Evolutionary conservation across 2,329 filamentous ascomycete genomes (phyloP).

Genomic region (Cercospora sp.): DNA sequence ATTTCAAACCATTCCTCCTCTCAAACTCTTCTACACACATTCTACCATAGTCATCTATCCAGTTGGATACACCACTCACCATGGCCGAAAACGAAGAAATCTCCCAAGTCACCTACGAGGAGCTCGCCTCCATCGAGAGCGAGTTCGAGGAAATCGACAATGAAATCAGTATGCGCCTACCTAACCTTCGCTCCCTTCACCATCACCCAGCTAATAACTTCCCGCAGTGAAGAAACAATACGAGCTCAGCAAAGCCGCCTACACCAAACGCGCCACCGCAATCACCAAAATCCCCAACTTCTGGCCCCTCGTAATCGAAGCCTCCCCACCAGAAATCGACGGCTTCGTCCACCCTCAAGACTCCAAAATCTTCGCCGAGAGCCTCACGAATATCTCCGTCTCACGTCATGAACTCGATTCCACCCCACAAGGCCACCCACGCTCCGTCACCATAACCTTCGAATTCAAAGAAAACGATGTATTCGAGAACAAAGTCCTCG

Average conservation of each 20-base stretch:
- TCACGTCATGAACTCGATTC: slow-evolving; percentile 74
- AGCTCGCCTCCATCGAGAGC: slow-evolving; percentile 75
- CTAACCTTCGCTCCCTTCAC: background rate
- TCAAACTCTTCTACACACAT: background rate
- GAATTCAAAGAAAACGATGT: slow-evolving; percentile 79
- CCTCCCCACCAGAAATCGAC: slow-evolving; percentile 81
- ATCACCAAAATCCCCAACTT: slow-evolving; percentile 78
- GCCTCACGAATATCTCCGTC: slow-evolving; percentile 69
- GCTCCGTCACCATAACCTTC: slow-evolving; percentile 74
- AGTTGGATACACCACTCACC: background rate
- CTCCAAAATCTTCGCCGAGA: slow-evolving; percentile 67
- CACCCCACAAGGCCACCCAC: slow-evolving; percentile 65
- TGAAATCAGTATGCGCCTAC: slow-evolving; percentile 67
- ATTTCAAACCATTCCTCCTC: background rate
- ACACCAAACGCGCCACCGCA: slow-evolving; percentile 70
- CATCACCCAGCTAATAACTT: slow-evolving; percentile 7
- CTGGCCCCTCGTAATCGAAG: slow-evolving; percentile 92
- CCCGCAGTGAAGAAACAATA: slow-evolving; percentile 53
- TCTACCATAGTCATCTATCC: background rate
- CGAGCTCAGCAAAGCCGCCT: slow-evolving; percentile 67
- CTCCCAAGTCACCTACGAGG: slow-evolving; percentile 63
- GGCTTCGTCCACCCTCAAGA: slow-evolving; percentile 83
- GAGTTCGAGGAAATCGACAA: slow-evolving; percentile 82
- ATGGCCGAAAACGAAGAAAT: slow-evolving; percentile 26
- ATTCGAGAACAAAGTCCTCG: slow-evolving; percentile 74